phyloP scores from a whole-genome alignment of 441 rosid species.

The Macaranga tanarius region DNA sequence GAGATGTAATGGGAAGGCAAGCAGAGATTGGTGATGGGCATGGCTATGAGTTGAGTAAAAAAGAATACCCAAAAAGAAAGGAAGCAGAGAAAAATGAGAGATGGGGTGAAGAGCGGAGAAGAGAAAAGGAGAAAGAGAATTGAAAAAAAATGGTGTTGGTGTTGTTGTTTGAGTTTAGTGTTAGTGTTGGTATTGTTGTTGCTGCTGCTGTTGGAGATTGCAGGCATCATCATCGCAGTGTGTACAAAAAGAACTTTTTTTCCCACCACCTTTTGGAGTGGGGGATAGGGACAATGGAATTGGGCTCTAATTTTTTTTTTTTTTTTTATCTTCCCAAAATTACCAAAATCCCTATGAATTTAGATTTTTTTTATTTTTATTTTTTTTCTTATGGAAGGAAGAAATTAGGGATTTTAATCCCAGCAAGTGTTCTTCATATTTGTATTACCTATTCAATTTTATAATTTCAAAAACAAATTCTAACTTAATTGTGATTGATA shows the following conservation, averaged over 20 bases:
- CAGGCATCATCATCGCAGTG: constrained; percentile 59
- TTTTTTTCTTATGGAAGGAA: no score
- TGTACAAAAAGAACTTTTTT: constrained; percentile 64
- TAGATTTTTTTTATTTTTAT: no score
- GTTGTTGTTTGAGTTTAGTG: neutral
- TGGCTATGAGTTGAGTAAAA: constrained; percentile 14
- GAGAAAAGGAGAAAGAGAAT: constrained; percentile 4
- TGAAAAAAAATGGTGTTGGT: constrained; percentile 11
- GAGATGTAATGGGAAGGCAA: constrained; percentile 22
- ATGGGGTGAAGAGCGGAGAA: neutral
- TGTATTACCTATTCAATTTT: no score
- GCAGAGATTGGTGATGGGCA: constrained; percentile 32
- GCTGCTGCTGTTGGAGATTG: constrained; percentile 38
- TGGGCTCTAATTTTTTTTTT: constrained; percentile 9
- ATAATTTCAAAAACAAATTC: no score
- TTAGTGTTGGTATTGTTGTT: constrained; percentile 12
- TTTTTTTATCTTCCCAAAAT: neutral
- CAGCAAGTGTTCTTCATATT: no score
- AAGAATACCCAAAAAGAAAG: neutral
- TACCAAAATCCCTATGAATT: neutral
- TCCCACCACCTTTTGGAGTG: constrained; percentile 49
- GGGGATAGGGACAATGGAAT: constrained; percentile 29
- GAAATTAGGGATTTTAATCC: no score
- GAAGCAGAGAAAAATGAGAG: constrained; percentile 11
- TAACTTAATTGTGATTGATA: no score